These are phyloP conservation scores for Raffaelea ambrosiae DNA, from an alignment of 2,329 filamentous ascomycete genomes.

Conservation along the genomic window DNA sequence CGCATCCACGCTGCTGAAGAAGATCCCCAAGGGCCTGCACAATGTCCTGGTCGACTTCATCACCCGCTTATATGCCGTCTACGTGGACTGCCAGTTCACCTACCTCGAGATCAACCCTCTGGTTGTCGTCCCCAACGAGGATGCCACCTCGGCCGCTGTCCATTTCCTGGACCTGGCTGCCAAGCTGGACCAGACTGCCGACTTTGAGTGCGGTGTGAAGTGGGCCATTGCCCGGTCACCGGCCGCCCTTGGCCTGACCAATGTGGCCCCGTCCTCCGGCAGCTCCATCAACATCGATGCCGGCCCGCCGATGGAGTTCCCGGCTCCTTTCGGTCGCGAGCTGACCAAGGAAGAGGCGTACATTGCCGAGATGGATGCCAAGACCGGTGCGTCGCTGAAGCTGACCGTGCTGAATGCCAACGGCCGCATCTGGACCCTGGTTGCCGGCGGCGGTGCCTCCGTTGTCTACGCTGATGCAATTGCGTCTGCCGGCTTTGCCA, in stretches of 20 bases:
- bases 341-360: conserved; percentile 98
- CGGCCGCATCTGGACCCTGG: conserved; percentile 95
- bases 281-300: conserved; percentile 87
- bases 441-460: conserved; percentile 98
- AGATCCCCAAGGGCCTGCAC: conserved; percentile 92
- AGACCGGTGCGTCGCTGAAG: conserved; percentile 98
- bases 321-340: conserved; percentile 96
- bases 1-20: conserved; percentile 73
- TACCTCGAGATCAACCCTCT: conserved; percentile 99
- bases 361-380: conserved; percentile 96
- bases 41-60: conserved; percentile 99
- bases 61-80: conserved; percentile 94
- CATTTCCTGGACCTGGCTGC: conserved; percentile 98
- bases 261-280: conserved; percentile 51
- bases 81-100: conserved; percentile 99
- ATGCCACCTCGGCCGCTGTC: conserved; percentile 85
- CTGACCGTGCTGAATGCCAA: conserved; percentile 87
- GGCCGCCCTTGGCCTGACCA: conserved; percentile 75
- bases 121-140: conserved; percentile 91
- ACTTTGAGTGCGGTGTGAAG: conserved; percentile 98
- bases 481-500: conserved; percentile 87
- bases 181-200: conserved; percentile 97
- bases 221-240: conserved; percentile 95
- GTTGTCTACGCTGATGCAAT: conserved; percentile 99
- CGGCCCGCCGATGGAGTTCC: conserved; percentile 97